phyloP scores from a whole-genome alignment of 1,139 yeast species.

The Lodderomyces beijingensis region DNA sequence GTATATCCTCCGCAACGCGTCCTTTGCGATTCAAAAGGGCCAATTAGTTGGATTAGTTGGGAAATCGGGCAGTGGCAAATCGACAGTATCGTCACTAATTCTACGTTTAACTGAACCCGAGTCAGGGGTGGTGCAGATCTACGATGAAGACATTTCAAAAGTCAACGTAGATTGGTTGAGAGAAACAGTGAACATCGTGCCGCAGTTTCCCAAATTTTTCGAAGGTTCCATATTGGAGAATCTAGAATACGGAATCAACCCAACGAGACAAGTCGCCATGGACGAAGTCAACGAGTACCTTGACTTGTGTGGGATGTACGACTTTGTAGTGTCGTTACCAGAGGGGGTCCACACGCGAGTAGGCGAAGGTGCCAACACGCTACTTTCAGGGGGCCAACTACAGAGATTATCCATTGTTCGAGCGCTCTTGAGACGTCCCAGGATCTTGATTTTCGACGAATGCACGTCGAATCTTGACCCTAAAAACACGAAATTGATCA shows the following conservation, averaged over 20 bases:
- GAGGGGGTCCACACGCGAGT: constrained; percentile 54
- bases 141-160: constrained; percentile 38
- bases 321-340: constrained; percentile 50
- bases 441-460: constrained; percentile 67
- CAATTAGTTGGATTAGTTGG: constrained; percentile 66
- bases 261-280: constrained; percentile 20
- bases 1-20: constrained; percentile 28
- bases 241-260: constrained; percentile 54
- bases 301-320: constrained; percentile 43
- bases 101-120: constrained; percentile 43
- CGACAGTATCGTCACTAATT: constrained; percentile 56
- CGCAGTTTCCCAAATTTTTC: constrained; percentile 63
- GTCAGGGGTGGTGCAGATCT: constrained; percentile 30
- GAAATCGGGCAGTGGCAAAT: constrained; percentile 77
- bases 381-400: constrained; percentile 76
- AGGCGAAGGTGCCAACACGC: constrained; percentile 44
- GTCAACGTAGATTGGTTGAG: constrained; percentile 50
- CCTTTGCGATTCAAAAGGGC: constrained; percentile 38
- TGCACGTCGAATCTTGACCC: constrained; percentile 78
- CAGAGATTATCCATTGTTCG: constrained; percentile 76
- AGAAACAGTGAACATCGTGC: constrained; percentile 55
- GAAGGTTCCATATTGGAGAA: constrained; percentile 67
- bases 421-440: constrained; percentile 61
- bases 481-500: constrained; percentile 40
- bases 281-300: constrained; percentile 39